phyloP scores from a whole-genome alignment of 2,329 filamentous ascomycete species.

The Pseudogymnoascus sp. region DNA sequence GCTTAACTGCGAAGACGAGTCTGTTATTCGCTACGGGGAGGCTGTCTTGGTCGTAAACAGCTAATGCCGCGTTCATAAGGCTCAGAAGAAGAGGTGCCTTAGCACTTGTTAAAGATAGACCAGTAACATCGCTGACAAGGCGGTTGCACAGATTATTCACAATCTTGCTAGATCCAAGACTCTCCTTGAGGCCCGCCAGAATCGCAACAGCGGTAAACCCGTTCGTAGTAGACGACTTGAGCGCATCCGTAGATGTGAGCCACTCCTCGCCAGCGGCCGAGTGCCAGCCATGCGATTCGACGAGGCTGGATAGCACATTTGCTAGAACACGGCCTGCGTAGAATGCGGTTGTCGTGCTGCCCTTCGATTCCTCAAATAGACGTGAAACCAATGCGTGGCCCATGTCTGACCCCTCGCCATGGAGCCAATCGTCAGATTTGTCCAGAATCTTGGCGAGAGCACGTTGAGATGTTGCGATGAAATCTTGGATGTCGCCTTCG shows the following conservation, averaged over 20 bases:
- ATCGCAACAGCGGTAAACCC: conserved; percentile 45
- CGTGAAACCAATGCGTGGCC: conserved; percentile 38
- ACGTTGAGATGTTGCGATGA: conserved; percentile 14
- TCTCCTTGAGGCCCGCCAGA: conserved; percentile 46
- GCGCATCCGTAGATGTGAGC: conserved; percentile 38
- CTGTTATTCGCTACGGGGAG: conserved; percentile 50
- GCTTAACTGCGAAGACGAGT: conserved; percentile 68
- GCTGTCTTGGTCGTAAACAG: conserved; percentile 45
- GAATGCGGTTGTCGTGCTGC: conserved; percentile 38
- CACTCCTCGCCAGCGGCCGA: conserved; percentile 40
- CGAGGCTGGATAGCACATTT: conserved; percentile 42
- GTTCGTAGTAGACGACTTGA: conserved; percentile 42
- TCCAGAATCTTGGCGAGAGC: conserved; percentile 19
- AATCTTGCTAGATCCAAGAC: conserved; percentile 41
- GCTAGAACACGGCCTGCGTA: conserved; percentile 49
- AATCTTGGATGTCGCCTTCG: conserved; percentile 18
- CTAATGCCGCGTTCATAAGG: conserved; percentile 47
- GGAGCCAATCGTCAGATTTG: conserved; percentile 41
- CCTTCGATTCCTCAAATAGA: conserved; percentile 38
- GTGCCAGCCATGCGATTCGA: conserved; percentile 41
- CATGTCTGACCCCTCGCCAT: conserved; percentile 31
- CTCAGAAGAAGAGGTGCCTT: conserved; percentile 45
- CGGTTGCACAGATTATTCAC: conserved; percentile 52
- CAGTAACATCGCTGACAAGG: conserved; percentile 54
- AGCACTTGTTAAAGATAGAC: conserved; percentile 37